Evolutionary conservation across 2,329 filamentous ascomycete species (phyloP).

Genomic region (Pestalotiopsis sp.): DNA sequence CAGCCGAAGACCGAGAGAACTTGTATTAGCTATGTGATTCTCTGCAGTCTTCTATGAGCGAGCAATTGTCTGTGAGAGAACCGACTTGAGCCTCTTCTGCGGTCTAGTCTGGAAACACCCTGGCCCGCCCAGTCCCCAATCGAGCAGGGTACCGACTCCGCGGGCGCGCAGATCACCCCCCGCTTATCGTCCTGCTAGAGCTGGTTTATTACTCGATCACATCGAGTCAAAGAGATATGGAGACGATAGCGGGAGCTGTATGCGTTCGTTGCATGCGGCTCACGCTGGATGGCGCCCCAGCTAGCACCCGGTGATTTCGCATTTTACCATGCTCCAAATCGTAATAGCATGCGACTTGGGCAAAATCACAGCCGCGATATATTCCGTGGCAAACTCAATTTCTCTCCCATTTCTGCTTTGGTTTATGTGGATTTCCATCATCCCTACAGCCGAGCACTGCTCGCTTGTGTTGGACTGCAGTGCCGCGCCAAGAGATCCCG

Average conservation of each 20-base stretch:
- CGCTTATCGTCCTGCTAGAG: not conserved
- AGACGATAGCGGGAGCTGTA: not conserved
- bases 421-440: not conserved
- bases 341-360: not conserved
- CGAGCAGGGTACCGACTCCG: not conserved
- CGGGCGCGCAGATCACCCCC: not conserved
- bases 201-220: constrained; percentile 16
- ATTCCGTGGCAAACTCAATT: not conserved
- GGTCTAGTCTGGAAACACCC: not conserved
- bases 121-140: not conserved
- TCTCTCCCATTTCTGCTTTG: not conserved
- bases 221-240: constrained; percentile 14
- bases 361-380: not conserved
- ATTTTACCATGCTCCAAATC: not conserved
- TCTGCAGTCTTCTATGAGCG: not conserved
- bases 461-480: not conserved
- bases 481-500: not conserved
- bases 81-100: not conserved
- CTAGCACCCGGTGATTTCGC: not conserved
- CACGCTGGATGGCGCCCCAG: not conserved
- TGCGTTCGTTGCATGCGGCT: not conserved
- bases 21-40: not conserved
- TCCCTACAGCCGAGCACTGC: not conserved
- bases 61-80: not conserved
- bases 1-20: not conserved